A percentile compares a stretch with the other conserved stretches of the same genome.
Evolutionary conservation across 2,329 filamentous ascomycete genomes (phyloP).

Genomic region (Elsinoe necatrix): DNA sequence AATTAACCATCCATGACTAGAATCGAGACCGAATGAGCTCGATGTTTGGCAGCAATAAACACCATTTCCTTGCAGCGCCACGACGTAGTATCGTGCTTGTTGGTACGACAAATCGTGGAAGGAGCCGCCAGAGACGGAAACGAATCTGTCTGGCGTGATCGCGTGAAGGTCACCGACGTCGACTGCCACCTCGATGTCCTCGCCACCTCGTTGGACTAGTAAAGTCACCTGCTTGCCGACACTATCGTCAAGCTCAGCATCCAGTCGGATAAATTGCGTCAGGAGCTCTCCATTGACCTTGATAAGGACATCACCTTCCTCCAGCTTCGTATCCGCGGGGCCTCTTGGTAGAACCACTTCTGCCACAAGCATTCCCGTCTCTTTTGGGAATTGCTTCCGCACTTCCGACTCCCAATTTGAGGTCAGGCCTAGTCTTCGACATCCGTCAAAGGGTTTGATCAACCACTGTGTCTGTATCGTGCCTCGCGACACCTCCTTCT

Average conservation of each 20-base stretch:
- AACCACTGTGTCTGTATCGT: conserved; percentile 98
- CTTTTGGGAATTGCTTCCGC: conserved; percentile 74
- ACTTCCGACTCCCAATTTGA: conserved; percentile 80
- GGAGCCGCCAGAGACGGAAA: conserved; percentile 84
- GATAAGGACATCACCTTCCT: conserved; percentile 88
- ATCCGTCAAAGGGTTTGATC: conserved; percentile 95
- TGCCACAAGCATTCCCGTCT: conserved; percentile 93
- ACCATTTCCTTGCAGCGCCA: conserved; percentile 66
- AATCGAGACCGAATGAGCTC: conserved; percentile 90
- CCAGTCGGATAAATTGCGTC: conserved; percentile 84
- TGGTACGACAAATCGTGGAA: conserved; percentile 98
- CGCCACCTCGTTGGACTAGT: conserved; percentile 77
- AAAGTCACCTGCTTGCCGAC: conserved; percentile 72
- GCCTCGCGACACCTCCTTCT: conserved; percentile 69
- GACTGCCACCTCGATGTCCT: conserved; percentile 78
- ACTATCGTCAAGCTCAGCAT: conserved; percentile 82
- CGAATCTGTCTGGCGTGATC: conserved; percentile 93
- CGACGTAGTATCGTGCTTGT: conserved; percentile 89
- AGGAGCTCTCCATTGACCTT: conserved; percentile 90
- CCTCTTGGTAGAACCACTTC: conserved; percentile 91
- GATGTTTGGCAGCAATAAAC: conserved; percentile 93
- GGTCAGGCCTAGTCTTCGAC: conserved; percentile 75
- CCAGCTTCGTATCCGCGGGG: conserved; percentile 75
- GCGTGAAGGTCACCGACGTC: conserved; percentile 81
- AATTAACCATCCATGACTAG: conserved; percentile 86